Base-by-base conservation (phyloP, 768 basidiomycete genomes). In the Podaxis mareebaensis region DNA sequence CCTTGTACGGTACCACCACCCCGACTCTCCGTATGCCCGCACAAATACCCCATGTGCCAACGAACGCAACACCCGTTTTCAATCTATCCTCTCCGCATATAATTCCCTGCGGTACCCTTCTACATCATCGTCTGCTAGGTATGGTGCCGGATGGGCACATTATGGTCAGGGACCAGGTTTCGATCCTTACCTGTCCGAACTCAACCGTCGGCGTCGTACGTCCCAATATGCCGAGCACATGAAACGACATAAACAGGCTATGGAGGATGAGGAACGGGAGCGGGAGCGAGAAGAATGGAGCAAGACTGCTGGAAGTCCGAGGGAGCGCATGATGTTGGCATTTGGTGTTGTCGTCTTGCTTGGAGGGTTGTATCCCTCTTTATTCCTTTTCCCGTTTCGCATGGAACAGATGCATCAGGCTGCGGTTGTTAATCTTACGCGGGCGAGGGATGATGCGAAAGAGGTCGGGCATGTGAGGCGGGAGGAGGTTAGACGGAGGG, bases 1-100 rank as follows among this genome's bases (percentile, higher is more conserved):
- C 33, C 82, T 92, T 44, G 90, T 89, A 42, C 85, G 87, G 51
- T 70, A 78, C 10, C 84, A 91, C 69, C 91, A 93, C 68, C 91
- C 91, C 3, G 91, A 93, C 71, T 84, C 85, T 3, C 75, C 78
- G 3, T 70, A 75, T 10, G 77, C 79, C 28, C 79, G 78, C 5
- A 60, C 67, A 2, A 36, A 60, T 15, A 60, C 58, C 20, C 64
- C 86, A 20, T 70, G 83, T 0, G 70, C 83, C 5, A 69, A 74
- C 44, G 72, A 81, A 53, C 81, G 85, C 7, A 88, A 87, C 63
- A 75, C 78, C 6, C 83, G 84, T 3, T 93, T 92, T 67, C 88
- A 87, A 60, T 76, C 83, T 46, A 85, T 92, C 54, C 81, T 83
- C 7, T 76, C 80, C 7, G 87, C 91, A 2, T 93, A 92, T 65